phyloP scores from a whole-genome alignment of 202 grass and related monocot species.

The Panicum hallii region DNA sequence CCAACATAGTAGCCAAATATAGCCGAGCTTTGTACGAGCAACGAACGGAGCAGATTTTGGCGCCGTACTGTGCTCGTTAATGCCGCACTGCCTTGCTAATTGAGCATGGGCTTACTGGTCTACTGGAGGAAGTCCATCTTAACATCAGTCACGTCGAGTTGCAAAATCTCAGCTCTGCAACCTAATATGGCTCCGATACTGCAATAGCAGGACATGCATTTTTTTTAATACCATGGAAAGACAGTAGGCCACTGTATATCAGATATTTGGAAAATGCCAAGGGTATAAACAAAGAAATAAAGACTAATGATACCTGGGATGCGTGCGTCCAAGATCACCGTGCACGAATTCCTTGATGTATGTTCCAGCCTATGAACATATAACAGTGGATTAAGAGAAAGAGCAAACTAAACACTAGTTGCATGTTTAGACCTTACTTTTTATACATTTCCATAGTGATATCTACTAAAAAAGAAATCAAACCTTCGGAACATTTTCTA shows the following conservation, averaged over 20 bases:
- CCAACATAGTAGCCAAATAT: background rate
- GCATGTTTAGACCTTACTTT: background rate
- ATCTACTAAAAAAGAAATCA: background rate
- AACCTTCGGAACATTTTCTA: slow-evolving; percentile 11
- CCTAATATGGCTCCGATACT: slow-evolving; percentile 75
- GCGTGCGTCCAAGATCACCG: slow-evolving; percentile 92
- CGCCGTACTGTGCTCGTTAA: background rate
- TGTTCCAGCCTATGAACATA: slow-evolving; percentile 77
- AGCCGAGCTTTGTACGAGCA: background rate
- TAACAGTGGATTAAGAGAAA: slow-evolving; percentile 27
- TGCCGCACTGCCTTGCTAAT: too few relatives aligned
- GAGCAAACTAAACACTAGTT: background rate
- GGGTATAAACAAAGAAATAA: background rate
- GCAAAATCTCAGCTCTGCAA: slow-evolving; percentile 88
- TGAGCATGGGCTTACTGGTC: background rate
- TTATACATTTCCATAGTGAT: background rate
- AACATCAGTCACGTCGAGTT: slow-evolving; percentile 88
- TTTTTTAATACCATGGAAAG: background rate
- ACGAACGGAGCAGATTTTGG: background rate
- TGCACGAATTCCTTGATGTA: slow-evolving; percentile 99
- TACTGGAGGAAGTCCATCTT: slow-evolving; percentile 89
- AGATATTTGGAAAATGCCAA: slow-evolving; percentile 13
- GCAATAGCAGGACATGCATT: slow-evolving; percentile 32
- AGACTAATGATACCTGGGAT: slow-evolving; percentile 64
- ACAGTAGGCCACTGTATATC: background rate